A percentile compares a stretch with the other conserved stretches of the same genome.
These are phyloP conservation scores for Pichia exigua DNA, from an alignment of 805 yeast species.

Conservation along the genomic window DNA sequence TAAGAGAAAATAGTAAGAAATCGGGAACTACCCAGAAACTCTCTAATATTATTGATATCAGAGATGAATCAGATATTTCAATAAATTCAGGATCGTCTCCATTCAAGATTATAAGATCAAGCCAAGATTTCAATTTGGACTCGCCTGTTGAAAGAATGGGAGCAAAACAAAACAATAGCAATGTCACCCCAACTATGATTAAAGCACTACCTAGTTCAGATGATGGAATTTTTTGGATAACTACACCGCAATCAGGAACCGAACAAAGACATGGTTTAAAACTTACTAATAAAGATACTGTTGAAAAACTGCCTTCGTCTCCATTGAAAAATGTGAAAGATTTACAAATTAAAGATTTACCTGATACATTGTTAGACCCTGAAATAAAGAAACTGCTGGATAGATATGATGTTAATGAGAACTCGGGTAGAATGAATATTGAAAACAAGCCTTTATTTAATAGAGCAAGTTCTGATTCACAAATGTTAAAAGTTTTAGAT, in stretches of 20 bases:
- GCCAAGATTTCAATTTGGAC: constrained; percentile 10
- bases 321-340: constrained; percentile 28
- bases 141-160: neutral
- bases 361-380: constrained; percentile 23
- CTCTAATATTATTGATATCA: neutral
- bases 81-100: constrained; percentile 3
- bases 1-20: neutral
- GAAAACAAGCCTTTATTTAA: neutral
- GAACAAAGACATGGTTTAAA: neutral
- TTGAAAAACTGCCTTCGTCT: constrained; percentile 31
- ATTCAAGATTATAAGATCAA: constrained; percentile 6
- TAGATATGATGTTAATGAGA: constrained; percentile 22
- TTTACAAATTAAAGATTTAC: constrained; percentile 7
- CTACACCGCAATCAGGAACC: constrained; percentile 25
- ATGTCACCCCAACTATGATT: neutral
- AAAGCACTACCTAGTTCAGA: constrained; percentile 23
- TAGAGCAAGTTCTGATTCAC: constrained; percentile 2
- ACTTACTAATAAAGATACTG: neutral
- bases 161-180: neutral
- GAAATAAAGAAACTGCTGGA: constrained; percentile 27
- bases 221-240: constrained; percentile 34
- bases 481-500: neutral
- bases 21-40: neutral
- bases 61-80: constrained; percentile 4
- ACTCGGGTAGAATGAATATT: neutral